A percentile compares a stretch with the other conserved stretches of the same genome.
These are phyloP conservation scores for California macrophylla DNA, from an alignment of 441 rosid genomes.

Conservation along the genomic window DNA sequence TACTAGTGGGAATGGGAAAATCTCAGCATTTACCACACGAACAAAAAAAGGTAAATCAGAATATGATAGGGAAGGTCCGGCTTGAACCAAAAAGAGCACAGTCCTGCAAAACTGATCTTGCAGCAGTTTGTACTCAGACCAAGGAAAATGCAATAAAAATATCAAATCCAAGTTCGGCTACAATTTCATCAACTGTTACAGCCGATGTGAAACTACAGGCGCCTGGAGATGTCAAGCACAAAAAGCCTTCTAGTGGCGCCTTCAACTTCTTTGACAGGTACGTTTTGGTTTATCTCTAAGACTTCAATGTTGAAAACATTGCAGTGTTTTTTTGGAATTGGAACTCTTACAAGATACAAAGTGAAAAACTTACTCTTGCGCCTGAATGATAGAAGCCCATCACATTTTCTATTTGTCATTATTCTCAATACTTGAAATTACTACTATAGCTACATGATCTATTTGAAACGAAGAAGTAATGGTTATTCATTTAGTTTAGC, in stretches of 20 bases:
- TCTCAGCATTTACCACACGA: conserved; percentile 31
- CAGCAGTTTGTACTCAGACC: conserved; percentile 18
- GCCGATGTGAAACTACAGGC: conserved; percentile 28
- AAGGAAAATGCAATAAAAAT: conserved; percentile 23
- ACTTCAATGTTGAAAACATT: neutral
- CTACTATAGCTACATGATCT: neutral
- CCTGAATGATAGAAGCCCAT: neutral
- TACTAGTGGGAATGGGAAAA: conserved; percentile 53
- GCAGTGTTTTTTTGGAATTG: neutral
- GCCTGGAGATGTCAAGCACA: conserved; percentile 27
- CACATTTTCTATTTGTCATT: neutral
- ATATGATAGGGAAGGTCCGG: conserved; percentile 16
- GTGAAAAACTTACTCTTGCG: neutral
- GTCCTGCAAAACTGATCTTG: conserved; percentile 15
- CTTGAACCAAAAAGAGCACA: conserved; percentile 15
- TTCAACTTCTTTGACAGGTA: conserved; percentile 77
- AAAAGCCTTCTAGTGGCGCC: conserved; percentile 36
- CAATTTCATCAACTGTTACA: conserved; percentile 23
- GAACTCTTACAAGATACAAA: neutral
- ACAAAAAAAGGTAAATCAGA: conserved; percentile 26
- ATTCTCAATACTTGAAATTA: neutral
- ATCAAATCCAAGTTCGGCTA: conserved; percentile 24
- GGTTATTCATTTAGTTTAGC: neutral
- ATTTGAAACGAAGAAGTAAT: neutral
- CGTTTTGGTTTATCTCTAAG: neutral